Conservation (phyloP, 768 basidiomycete species). For the Tricholoma flavovirens region DNA sequence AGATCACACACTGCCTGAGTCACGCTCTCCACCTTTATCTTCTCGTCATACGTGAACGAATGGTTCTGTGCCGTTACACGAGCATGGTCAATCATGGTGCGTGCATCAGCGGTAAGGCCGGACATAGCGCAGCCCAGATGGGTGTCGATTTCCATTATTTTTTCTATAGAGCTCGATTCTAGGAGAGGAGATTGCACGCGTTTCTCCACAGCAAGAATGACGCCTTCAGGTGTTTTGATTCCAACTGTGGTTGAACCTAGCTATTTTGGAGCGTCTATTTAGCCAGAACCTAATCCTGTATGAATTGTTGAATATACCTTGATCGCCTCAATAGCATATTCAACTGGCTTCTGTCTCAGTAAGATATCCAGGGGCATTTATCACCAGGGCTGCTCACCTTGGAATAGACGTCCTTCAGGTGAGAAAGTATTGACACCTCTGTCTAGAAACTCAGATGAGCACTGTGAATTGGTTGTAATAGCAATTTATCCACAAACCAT, state of each 20-base stretch:
- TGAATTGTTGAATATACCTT: constrained; percentile 50
- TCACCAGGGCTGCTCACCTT: constrained; percentile 52
- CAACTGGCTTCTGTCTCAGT: constrained; percentile 46
- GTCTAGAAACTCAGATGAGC: constrained; percentile 40
- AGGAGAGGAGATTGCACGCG: constrained; percentile 95
- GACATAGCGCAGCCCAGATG: constrained; percentile 99
- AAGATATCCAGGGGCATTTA: constrained; percentile 1
- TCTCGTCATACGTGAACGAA: constrained; percentile 93
- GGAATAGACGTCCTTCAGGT: constrained; percentile 96
- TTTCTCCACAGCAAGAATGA: constrained; percentile 95
- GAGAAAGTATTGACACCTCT: constrained; percentile 99
- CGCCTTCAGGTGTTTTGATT: constrained; percentile 84
- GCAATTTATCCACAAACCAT: constrained; percentile 47
- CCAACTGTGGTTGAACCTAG: constrained; percentile 98
- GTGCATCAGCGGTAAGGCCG: constrained; percentile 92
- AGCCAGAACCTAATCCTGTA: background rate
- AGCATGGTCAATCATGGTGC: constrained; percentile 99
- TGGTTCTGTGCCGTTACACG: constrained; percentile 96
- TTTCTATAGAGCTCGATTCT: constrained; percentile 94
- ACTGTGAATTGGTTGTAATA: background rate
- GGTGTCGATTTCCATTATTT: constrained; percentile 98
- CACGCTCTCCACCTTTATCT: constrained; percentile 94
- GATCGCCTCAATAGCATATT: constrained; percentile 99
- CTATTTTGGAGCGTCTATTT: constrained; percentile 36
- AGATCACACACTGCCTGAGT: constrained; percentile 98